A percentile compares a stretch with the other conserved stretches of the same genome.
Evolutionary conservation across 1,284 basidiomycete genomes (phyloP).

Genomic region (Rhodotorula sp.): DNA sequence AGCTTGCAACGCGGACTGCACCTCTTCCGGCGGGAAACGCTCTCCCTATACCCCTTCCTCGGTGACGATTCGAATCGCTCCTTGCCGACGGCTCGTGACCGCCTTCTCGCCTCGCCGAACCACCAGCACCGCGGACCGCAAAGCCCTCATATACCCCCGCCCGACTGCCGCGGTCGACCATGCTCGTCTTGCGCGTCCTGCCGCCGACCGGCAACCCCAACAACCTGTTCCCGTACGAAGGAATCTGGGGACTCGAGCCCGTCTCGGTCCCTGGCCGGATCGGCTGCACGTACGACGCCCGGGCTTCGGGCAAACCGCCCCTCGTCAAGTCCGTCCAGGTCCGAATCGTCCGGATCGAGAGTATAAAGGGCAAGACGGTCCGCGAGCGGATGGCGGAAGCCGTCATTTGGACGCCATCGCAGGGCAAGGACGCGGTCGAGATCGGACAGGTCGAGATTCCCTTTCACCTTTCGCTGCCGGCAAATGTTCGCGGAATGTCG

Average conservation of each 20-base stretch:
- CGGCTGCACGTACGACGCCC: constrained; percentile 65
- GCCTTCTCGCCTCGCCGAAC: neutral
- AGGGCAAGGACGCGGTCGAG: neutral
- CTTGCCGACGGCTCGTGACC: neutral
- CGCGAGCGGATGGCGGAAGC: constrained; percentile 62
- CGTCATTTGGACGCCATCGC: constrained; percentile 43
- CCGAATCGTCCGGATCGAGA: constrained; percentile 73
- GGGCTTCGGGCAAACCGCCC: constrained; percentile 58
- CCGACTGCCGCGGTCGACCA: neutral
- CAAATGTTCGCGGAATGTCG: constrained; percentile 62
- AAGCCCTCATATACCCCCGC: too few relatives aligned
- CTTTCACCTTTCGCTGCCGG: constrained; percentile 67
- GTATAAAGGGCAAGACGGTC: constrained; percentile 55
- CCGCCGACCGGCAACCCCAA: constrained; percentile 15
- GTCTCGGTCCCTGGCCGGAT: constrained; percentile 74
- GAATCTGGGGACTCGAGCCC: constrained; percentile 74
- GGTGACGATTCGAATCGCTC: too few relatives aligned
- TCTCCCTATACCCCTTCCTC: too few relatives aligned
- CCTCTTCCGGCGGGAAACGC: too few relatives aligned
- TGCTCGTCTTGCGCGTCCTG: constrained; percentile 18
- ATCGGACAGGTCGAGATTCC: constrained; percentile 62
- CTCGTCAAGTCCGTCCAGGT: constrained; percentile 63
- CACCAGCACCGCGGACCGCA: too few relatives aligned
- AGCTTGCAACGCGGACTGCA: too few relatives aligned
- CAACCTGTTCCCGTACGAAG: constrained; percentile 63